Percentiles rank a stretch among this genome's conserved stretches.
phyloP scores from a whole-genome alignment of 306 rosid species.

The Fragaria ananassa region DNA sequence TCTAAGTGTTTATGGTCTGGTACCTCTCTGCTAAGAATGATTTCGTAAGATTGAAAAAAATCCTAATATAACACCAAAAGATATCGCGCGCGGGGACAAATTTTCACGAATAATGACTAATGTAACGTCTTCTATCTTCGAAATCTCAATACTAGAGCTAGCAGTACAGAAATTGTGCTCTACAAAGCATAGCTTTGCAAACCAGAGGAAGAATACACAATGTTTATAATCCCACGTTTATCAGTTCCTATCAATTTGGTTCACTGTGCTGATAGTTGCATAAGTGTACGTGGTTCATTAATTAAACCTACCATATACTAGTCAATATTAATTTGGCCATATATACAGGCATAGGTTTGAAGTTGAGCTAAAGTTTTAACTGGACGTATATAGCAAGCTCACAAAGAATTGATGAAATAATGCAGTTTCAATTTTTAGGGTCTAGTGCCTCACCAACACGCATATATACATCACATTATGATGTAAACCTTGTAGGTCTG shows the following conservation, averaged over 20 bases:
- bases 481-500: neutral
- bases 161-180: neutral
- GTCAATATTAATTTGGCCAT: neutral
- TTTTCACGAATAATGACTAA: too few relatives aligned
- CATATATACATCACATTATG: neutral
- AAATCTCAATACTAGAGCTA: too few relatives aligned
- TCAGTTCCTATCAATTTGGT: neutral
- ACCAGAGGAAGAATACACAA: neutral
- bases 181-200: neutral
- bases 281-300: neutral
- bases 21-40: neutral
- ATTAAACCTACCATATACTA: neutral
- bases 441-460: neutral
- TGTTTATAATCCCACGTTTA: neutral
- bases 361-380: neutral
- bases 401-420: neutral
- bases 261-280: neutral
- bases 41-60: neutral
- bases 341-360: neutral
- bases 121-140: too few relatives aligned
- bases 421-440: neutral
- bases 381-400: neutral
- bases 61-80: neutral
- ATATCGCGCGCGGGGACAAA: neutral
- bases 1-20: neutral